Base-by-base conservation (phyloP, 1,284 basidiomycete genomes). In the Ustilago lituana region DNA sequence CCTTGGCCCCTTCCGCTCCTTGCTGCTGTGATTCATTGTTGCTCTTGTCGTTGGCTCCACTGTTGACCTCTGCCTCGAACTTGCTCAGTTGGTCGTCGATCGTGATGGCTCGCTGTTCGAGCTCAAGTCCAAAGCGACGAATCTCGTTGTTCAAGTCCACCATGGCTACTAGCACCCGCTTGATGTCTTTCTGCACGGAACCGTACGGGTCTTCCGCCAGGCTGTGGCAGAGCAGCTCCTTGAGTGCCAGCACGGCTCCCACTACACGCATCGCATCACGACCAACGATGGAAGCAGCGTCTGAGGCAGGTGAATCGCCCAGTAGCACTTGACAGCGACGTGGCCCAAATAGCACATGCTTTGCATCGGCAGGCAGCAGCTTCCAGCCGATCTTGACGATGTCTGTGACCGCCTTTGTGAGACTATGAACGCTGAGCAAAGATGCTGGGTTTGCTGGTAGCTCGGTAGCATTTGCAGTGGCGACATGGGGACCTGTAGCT, bases 161-260 rank as follows among this genome's bases (percentile, higher is more conserved):
- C 29, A 71, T 35, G 2, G 51, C 48, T 0, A 27, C 11, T 5
- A 71, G 37, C 15, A 75, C 41, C 14, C 49, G 47, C 7, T 27
- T 11, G 40, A 75, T 62, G 44, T 77, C 73, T 14, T 58, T 65
- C 40, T 75, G 73, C 35, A 75, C 73, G 12, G 48, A 44, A 5
- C 75, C 75, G 53, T 73, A 77, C 7, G 51, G 31, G 29, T 77
- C 75, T 65, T 77, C 70, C 0, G 37, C 20, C n/a, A 77, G 58
- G 27, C 67, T 71, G 39, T 70, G 73, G 20, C 60, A 64, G 12
- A 73, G 57, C 3, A 75, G 56, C 19, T 47, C 27, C 31, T 67
- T 35, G 29, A 77, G 56, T 9, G 61, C 54, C 4, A 47, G 10
- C 5, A 62, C 54, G 0, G 74, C 56, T 19, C 51, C 59, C 9